A percentile compares a stretch with the other conserved stretches of the same genome.
Conservation (phyloP, 345 rosid genomes). For the Eucalyptus pumila region DNA sequence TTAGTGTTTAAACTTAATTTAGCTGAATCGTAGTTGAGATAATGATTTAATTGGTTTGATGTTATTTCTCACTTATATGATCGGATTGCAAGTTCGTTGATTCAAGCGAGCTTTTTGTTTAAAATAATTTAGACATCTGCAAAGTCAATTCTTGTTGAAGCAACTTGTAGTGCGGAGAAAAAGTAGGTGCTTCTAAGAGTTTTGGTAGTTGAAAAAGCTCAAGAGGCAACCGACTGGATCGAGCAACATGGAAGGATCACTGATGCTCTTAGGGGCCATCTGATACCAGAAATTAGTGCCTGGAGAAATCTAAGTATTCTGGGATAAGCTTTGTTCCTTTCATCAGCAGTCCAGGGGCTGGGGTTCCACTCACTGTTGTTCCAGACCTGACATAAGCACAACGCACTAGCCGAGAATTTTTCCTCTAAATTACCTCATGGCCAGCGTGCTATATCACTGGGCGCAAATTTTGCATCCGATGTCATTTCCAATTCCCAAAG, state of each 20-base stretch:
- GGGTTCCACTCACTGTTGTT: conserved; percentile 74
- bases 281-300: conserved; percentile 45
- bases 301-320: conserved; percentile 26
- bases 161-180: conserved; percentile 44
- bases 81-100: too few relatives aligned
- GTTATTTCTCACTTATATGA: too few relatives aligned
- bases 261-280: conserved; percentile 59
- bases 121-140: conserved; percentile 35
- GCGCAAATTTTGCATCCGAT: conserved; percentile 59
- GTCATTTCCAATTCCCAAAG: conserved; percentile 52
- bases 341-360: conserved; percentile 66
- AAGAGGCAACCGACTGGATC: conserved; percentile 72
- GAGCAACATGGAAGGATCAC: conserved; percentile 81
- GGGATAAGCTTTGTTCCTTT: conserved; percentile 51
- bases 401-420: conserved; percentile 67
- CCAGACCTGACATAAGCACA: conserved; percentile 88
- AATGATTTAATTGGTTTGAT: too few relatives aligned
- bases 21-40: too few relatives aligned
- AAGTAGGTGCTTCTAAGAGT: conserved; percentile 43
- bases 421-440: conserved; percentile 69
- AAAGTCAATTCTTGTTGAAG: conserved; percentile 72
- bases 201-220: conserved; percentile 59
- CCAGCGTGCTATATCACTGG: conserved; percentile 69
- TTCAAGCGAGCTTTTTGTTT: too few relatives aligned
- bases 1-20: too few relatives aligned